phyloP scores from a whole-genome alignment of 1,284 basidiomycete genomes.

The Ganoderma meredithae region DNA sequence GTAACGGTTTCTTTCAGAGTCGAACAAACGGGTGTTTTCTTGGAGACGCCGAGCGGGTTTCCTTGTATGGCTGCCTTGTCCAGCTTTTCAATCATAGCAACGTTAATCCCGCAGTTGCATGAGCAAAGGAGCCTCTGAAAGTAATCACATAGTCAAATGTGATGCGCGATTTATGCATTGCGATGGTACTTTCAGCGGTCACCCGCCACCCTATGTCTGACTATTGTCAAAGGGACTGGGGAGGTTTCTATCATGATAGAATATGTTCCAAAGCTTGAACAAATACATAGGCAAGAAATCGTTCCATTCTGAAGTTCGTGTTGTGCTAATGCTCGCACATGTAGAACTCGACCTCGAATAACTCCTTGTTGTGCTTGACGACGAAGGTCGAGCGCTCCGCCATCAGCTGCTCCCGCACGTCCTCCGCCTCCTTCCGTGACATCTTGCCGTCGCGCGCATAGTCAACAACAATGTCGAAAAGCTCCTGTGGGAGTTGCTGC shows the following conservation, averaged over 20 bases:
- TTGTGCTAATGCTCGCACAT: constrained; percentile 13
- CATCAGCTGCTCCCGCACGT: neutral
- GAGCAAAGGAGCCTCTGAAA: no score
- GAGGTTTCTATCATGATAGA: no score
- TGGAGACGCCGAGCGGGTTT: neutral
- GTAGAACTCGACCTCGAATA: constrained; percentile 8
- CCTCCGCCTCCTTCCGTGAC: constrained; percentile 2
- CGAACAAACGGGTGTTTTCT: neutral
- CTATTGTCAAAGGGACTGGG: no score
- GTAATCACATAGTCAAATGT: no score
- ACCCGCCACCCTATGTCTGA: no score
- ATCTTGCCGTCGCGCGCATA: neutral
- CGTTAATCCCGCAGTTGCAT: neutral
- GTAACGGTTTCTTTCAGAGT: neutral
- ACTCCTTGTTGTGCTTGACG: neutral
- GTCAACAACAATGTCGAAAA: neutral
- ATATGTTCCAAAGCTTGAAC: no score
- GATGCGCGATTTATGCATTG: no score
- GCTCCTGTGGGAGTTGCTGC: neutral
- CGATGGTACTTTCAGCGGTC: no score
- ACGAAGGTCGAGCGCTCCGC: neutral
- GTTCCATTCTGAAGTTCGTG: no score
- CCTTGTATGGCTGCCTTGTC: neutral
- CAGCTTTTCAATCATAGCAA: neutral
- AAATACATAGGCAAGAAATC: no score